phyloP scores from a whole-genome alignment of 1,284 basidiomycete species.

The Caloboletus firmus region DNA sequence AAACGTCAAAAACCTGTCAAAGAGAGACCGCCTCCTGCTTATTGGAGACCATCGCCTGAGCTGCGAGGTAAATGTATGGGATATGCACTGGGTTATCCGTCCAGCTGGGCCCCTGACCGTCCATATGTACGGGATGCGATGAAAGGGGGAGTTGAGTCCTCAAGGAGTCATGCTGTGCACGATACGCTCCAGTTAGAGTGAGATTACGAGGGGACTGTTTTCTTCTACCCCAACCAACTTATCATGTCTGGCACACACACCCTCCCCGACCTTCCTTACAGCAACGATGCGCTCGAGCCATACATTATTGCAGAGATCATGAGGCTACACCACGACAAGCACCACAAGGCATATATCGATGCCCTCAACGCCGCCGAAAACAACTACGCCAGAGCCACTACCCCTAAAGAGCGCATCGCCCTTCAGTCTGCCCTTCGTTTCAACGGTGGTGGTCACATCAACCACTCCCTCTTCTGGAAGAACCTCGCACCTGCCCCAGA shows the following conservation, averaged over 20 bases:
- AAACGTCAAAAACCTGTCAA: constrained; percentile 16
- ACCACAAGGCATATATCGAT: constrained; percentile 81
- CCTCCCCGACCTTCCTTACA: constrained; percentile 85
- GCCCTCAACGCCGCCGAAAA: constrained; percentile 78
- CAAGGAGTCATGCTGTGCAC: constrained; percentile 24
- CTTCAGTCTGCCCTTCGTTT: constrained; percentile 73
- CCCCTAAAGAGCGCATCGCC: constrained; percentile 80
- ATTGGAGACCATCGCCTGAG: constrained; percentile 29
- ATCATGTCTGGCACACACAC: constrained; percentile 45
- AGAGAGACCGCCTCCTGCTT: constrained; percentile 25
- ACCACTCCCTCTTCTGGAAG: constrained; percentile 95
- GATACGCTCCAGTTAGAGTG: background rate
- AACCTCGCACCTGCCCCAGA: constrained; percentile 67
- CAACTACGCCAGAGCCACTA: constrained; percentile 61
- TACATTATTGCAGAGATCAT: constrained; percentile 82
- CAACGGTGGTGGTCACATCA: constrained; percentile 79
- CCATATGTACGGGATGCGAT: constrained; percentile 29
- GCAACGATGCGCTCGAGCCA: constrained; percentile 87
- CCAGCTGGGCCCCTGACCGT: constrained; percentile 26
- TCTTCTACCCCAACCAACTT: constrained; percentile 2
- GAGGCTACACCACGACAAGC: constrained; percentile 86
- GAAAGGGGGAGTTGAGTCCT: constrained; percentile 19
- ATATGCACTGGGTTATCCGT: constrained; percentile 35
- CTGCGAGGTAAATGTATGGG: constrained; percentile 29
- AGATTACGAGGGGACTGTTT: background rate